Evolutionary conservation across 345 rosid genomes (phyloP).

Genomic region (Linum tenue): DNA sequence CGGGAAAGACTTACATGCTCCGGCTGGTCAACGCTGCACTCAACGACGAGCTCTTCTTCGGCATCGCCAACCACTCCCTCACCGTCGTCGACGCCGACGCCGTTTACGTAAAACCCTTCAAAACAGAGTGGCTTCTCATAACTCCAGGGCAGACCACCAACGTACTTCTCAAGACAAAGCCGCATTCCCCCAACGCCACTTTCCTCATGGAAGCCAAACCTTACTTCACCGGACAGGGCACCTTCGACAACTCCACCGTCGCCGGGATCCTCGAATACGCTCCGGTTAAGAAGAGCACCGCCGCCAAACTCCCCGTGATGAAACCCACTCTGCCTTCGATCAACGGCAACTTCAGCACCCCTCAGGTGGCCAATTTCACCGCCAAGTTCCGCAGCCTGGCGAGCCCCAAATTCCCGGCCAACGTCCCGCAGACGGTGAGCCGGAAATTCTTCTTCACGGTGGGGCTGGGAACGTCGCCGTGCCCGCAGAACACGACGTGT

Average conservation of each 20-base stretch:
- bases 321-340: conserved; percentile 16
- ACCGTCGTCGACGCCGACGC: conserved; percentile 21
- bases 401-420: conserved; percentile 15
- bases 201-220: conserved; percentile 20
- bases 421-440: conserved; percentile 18
- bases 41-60: conserved; percentile 26
- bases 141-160: conserved; percentile 25
- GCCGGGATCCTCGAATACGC: conserved; percentile 16
- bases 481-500: conserved; percentile 18
- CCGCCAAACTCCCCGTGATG: conserved; percentile 1
- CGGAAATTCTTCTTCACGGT: conserved; percentile 19
- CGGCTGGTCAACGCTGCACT: conserved; percentile 26
- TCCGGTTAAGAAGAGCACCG: not conserved
- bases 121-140: conserved; percentile 13
- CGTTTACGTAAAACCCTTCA: conserved; percentile 18
- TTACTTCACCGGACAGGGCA: conserved; percentile 18
- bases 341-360: conserved; percentile 4
- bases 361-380: conserved; percentile 15
- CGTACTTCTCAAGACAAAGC: conserved; percentile 21
- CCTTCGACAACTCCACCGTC: conserved; percentile 19
- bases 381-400: conserved; percentile 19
- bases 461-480: conserved; percentile 20
- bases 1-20: conserved; percentile 23
- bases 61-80: conserved; percentile 21
- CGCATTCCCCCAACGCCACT: conserved; percentile 18